These are phyloP conservation scores for Penicillium salamii DNA, from an alignment of 495 filamentous ascomycete species.

Conservation along the genomic window DNA sequence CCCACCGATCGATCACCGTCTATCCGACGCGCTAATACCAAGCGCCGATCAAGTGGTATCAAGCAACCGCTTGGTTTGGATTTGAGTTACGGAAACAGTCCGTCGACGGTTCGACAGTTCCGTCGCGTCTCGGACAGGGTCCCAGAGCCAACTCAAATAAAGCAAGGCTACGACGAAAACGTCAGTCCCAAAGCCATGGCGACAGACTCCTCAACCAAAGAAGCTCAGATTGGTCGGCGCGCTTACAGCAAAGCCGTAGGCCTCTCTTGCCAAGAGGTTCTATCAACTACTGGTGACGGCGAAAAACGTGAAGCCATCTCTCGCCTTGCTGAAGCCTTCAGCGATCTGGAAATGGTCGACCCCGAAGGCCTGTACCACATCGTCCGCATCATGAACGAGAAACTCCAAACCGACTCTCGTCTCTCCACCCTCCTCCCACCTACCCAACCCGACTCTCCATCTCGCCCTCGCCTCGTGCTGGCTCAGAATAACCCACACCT, in stretches of 20 bases:
- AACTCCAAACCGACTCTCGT: slow-evolving; percentile 53
- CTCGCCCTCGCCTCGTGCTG: slow-evolving; percentile 65
- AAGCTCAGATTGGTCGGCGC: slow-evolving; percentile 72
- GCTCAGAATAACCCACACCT: slow-evolving; percentile 84
- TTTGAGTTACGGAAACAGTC: slow-evolving; percentile 85
- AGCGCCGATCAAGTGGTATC: slow-evolving; percentile 52
- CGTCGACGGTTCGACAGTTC: slow-evolving; percentile 86
- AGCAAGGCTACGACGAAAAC: slow-evolving; percentile 46
- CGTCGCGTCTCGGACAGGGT: slow-evolving; percentile 76
- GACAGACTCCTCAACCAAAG: slow-evolving; percentile 58
- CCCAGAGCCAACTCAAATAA: slow-evolving; percentile 32
- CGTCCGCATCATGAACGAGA: slow-evolving; percentile 65
- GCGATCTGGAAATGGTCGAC: slow-evolving; percentile 77
- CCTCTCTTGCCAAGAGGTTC: slow-evolving; percentile 74
- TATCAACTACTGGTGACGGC: slow-evolving; percentile 72
- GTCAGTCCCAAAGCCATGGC: slow-evolving; percentile 33
- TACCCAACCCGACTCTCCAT: slow-evolving; percentile 41
- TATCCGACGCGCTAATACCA: slow-evolving; percentile 41
- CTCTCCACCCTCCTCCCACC: slow-evolving; percentile 45
- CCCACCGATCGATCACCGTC: slow-evolving; percentile 48
- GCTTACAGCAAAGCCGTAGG: slow-evolving; percentile 78
- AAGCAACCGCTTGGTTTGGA: slow-evolving; percentile 80
- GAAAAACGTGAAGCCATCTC: slow-evolving; percentile 78
- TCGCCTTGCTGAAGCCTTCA: slow-evolving; percentile 78
- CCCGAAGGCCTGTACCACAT: slow-evolving; percentile 89